Percentiles rank a stretch among this genome's conserved stretches.
These are phyloP conservation scores for Globisporangium rhizosaccharum DNA, from an alignment of 352 stramenopile species.

Conservation along the genomic window DNA sequence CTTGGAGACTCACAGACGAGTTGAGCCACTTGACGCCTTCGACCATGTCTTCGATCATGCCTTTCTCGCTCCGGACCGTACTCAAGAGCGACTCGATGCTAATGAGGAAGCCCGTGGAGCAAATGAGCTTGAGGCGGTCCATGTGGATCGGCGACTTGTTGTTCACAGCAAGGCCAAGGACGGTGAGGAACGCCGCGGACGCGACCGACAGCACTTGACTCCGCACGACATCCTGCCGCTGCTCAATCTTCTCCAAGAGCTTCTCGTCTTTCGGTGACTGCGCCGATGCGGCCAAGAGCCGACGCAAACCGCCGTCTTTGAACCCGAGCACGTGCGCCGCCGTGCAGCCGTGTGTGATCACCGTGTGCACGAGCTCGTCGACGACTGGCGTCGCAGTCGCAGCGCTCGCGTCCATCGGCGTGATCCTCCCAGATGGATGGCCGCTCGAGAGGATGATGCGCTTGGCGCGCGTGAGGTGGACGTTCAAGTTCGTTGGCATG, in stretches of 20 bases:
- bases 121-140: slow-evolving; percentile 59
- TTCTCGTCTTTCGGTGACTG: slow-evolving; percentile 42
- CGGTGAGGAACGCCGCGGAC: slow-evolving; percentile 67
- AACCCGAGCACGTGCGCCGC: slow-evolving; percentile 79
- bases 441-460: slow-evolving; percentile 45
- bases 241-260: slow-evolving; percentile 61
- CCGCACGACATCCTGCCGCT: slow-evolving; percentile 74
- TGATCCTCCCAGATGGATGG: slow-evolving; percentile 1
- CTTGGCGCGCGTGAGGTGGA: slow-evolving; percentile 65
- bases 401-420: slow-evolving; percentile 25
- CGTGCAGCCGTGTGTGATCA: slow-evolving; percentile 76
- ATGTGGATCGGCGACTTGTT: slow-evolving; percentile 49
- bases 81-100: slow-evolving; percentile 94
- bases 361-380: slow-evolving; percentile 65
- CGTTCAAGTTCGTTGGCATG: slow-evolving; percentile 86
- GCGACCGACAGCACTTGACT: slow-evolving; percentile 73
- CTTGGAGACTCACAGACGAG: slow-evolving; percentile 68
- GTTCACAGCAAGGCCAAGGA: slow-evolving; percentile 56
- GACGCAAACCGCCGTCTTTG: slow-evolving; percentile 76
- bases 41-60: slow-evolving; percentile 94
- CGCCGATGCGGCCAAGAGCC: slow-evolving; percentile 39
- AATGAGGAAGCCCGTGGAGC: slow-evolving; percentile 78
- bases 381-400: not conserved
- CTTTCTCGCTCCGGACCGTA: slow-evolving; percentile 92
- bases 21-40: slow-evolving; percentile 85